Base-by-base conservation (phyloP, 1,139 yeast genomes). In the Sugiyamaella castrensis region DNA sequence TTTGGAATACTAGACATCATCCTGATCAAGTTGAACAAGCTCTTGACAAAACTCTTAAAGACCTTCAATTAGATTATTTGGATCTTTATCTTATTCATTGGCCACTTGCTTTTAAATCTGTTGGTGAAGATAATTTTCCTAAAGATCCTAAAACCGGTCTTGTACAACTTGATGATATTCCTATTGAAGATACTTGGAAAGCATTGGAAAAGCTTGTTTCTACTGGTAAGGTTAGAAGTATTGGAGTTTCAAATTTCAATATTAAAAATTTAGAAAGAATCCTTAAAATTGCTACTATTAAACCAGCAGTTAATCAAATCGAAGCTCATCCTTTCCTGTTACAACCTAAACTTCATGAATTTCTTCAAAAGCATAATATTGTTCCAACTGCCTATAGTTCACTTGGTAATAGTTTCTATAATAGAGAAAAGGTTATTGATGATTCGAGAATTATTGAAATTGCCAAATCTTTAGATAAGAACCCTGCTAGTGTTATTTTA, bases 321-420 rank as follows among this genome's bases (percentile, higher is more conserved):
- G 96, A 88, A 73, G 91, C 84, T 69, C 96, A 87, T 68, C 95
- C 95, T 56, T 87, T 85, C 73, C 75, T 87, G 67, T 86, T 83
- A 59, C 96, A 87, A 71, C 78, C 78, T 53, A 75, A 75, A 60
- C 74, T 87, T 65, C 68, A 85, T 53, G 77, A 81, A 59, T 86
- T 71, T 63, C 84, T 77, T 54, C 79, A 84, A 66, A 63, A 70
- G 39, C 69, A 79, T 56, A 81, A 77, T 43, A 79, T 87, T 62
- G 82, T 81, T 48, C 75, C 87, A 57, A 84, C 87, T 47, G 96
- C 84, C 24, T 88, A 87, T 73, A 85, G 95, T 7, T 84, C 95
- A 8, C 85, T 87, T 63, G 69, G 68, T 11, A 58, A 58, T 52
- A 58, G 56, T 43, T 52, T 55, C 36, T 58, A 58, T 32, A 61